A percentile compares a stretch with the other conserved stretches of the same genome.
phyloP scores from a whole-genome alignment of 2,329 filamentous ascomycete genomes.

The Neodidymelliopsis sp. region DNA sequence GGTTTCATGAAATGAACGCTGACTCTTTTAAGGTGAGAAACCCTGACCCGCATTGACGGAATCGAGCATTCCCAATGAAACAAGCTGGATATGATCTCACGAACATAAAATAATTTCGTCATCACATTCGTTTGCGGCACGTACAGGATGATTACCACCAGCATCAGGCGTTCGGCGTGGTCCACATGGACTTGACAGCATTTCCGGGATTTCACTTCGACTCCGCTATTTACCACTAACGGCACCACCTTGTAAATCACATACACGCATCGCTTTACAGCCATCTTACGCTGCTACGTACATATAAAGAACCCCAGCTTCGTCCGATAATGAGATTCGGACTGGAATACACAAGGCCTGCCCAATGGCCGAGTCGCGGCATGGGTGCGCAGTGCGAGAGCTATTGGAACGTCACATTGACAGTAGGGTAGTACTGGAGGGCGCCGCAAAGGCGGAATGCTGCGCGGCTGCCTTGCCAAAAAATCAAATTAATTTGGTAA shows the following conservation, averaged over 20 bases:
- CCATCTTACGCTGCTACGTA: constrained; percentile 17
- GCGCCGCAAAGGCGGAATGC: constrained; percentile 2
- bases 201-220: constrained; percentile 5
- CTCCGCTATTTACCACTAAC: constrained; percentile 7
- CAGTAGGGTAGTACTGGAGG: neutral
- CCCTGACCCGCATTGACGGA: constrained; percentile 38
- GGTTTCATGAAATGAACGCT: constrained; percentile 14
- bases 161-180: constrained; percentile 12
- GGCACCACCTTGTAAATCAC: constrained; percentile 5
- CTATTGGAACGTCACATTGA: neutral
- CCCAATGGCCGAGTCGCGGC: constrained; percentile 13
- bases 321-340: constrained; percentile 3
- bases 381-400: neutral
- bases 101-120: constrained; percentile 1
- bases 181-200: neutral
- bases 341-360: constrained; percentile 13
- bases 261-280: constrained; percentile 10
- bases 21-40: constrained; percentile 39
- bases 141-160: constrained; percentile 8
- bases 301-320: constrained; percentile 12
- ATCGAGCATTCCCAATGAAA: neutral
- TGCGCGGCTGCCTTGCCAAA: neutral
- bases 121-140: constrained; percentile 3
- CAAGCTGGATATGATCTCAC: constrained; percentile 8
- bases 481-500: constrained; percentile 1